Conservation (phyloP, 2,329 filamentous ascomycete genomes). For the Neonectria neomacrospora region DNA sequence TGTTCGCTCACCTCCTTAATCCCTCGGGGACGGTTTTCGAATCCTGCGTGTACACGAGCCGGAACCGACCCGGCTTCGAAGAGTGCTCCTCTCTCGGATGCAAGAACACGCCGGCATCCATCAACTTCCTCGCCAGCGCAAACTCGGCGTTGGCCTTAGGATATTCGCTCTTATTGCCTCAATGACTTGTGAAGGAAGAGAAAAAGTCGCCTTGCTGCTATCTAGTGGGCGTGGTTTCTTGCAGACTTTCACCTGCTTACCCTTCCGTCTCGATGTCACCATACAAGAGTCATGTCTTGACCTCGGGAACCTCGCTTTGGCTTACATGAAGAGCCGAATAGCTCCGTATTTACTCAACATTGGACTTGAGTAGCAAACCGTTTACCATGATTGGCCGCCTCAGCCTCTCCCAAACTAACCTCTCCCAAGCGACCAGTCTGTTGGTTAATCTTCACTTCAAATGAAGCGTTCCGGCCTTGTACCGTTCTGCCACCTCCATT, state of each 20-base stretch:
- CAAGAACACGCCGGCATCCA: conserved; percentile 61
- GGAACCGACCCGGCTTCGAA: conserved; percentile 62
- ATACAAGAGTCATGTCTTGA: no score
- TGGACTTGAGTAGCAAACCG: no score
- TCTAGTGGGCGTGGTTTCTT: not conserved
- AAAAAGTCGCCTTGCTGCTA: not conserved
- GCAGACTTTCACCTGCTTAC: no score
- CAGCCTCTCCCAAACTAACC: no score
- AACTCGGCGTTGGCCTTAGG: conserved; percentile 53
- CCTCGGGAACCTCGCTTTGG: no score
- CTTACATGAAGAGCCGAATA: no score
- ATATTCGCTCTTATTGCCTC: conserved; percentile 14
- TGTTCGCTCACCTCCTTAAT: conserved; percentile 46
- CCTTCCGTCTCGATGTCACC: no score
- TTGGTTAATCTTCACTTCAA: not conserved
- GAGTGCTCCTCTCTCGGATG: conserved; percentile 60
- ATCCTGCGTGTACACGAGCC: conserved; percentile 62
- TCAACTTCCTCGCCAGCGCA: conserved; percentile 55
- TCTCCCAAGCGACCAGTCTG: not conserved
- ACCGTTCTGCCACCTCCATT: not conserved
- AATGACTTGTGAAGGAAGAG: not conserved
- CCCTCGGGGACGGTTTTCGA: conserved; percentile 51
- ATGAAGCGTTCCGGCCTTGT: not conserved
- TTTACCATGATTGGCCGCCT: no score
- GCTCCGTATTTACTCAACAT: no score